These are phyloP conservation scores for Carpinus viminea DNA, from an alignment of 306 rosid species.

Conservation along the genomic window DNA sequence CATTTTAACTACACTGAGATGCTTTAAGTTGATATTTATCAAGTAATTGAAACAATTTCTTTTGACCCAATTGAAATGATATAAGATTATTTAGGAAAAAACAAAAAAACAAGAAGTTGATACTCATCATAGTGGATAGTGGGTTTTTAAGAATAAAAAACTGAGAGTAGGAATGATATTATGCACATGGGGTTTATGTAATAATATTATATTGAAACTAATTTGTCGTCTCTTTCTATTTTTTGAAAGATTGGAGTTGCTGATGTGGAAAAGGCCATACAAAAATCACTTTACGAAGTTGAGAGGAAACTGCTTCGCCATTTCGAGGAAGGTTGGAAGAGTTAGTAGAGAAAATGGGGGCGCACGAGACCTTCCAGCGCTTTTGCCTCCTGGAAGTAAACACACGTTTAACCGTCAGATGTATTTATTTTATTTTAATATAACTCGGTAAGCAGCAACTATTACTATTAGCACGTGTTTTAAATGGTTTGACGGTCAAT, in stretches of 20 bases:
- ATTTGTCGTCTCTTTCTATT: not conserved
- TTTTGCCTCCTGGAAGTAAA: no score
- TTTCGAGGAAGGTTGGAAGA: conserved; percentile 17
- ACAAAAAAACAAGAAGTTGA: no score
- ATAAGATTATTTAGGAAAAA: not conserved
- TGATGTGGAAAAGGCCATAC: conserved; percentile 26
- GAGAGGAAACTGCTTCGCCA: conserved; percentile 25
- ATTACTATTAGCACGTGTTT: not conserved
- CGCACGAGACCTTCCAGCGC: not conserved
- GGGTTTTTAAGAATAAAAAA: not conserved
- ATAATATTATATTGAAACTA: not conserved
- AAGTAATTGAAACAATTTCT: no score
- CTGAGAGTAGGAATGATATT: not conserved
- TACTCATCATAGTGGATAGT: no score
- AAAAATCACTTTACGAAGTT: conserved; percentile 23
- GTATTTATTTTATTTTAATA: not conserved
- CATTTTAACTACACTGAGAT: no score
- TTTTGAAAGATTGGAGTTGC: conserved; percentile 25
- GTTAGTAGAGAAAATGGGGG: not conserved
- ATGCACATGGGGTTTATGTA: not conserved
- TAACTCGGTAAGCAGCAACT: not conserved
- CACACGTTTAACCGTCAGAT: not conserved
- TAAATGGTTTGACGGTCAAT: not conserved
- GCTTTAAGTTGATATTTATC: no score
- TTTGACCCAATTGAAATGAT: no score